Evolutionary conservation across 2,329 filamentous ascomycete species (phyloP), one percentile per base, ranked within the genome.

Genomic region (Cytospora piceicola): DNA sequence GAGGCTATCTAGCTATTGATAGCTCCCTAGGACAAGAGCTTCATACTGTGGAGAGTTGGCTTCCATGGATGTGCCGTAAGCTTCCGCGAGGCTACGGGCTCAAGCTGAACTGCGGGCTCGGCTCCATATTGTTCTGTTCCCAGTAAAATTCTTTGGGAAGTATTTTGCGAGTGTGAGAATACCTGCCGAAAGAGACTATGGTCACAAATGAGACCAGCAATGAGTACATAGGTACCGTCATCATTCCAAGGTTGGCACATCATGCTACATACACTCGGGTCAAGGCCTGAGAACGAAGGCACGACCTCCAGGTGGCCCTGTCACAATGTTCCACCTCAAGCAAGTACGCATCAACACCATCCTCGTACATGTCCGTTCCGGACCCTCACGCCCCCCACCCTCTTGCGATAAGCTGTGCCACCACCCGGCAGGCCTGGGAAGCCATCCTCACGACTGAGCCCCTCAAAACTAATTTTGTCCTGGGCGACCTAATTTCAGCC

Each of bases 381-480:
- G 63, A 39, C 39, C 22, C 20, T 61, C 63, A 11, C 58, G 52
- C 15, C 42, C 58, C 3, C 58, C 39, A 20, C 53, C 58, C 20
- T 60, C 52, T 2, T 64, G 60, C 5, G 42, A 64, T 46, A 36
- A 60, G 30, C 30, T 64, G 6, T 56, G 57, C 34, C 36, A 27
- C 52, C 34, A 51, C 51, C n/a, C 51, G 36, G 12, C 29, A 17
- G 14, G 49, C 29, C 24, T 64, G 63, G 51, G 57, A 64, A 32
- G 4, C 20, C 24, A 46, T 39, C 42, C 12, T 59, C 27, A n/a
- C 36, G 24, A 36, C 36, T 14, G 51, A 29, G 17, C 34, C 56
- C 0, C 63, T 64, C 8, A 32, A 51, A 51, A 53, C 14, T 20
- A 49, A 51, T 12, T 61, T 58, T 11, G 27, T 61, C 4, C 63